Conservation (phyloP, 2,329 filamentous ascomycete species). For the Claviceps cyperi region DNA sequence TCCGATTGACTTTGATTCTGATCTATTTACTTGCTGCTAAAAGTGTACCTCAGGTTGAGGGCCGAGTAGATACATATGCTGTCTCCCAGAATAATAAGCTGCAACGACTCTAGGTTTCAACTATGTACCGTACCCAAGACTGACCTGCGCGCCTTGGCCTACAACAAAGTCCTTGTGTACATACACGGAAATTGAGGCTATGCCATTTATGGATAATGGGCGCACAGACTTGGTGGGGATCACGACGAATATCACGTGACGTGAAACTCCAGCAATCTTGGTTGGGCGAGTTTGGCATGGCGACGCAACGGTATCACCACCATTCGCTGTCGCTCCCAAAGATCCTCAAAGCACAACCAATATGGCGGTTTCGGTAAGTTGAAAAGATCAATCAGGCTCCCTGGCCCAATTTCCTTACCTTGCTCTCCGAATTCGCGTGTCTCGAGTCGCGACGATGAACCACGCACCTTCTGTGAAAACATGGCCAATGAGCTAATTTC, state of each 20-base stretch:
- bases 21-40: background rate
- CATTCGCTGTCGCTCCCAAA: slow-evolving; percentile 34
- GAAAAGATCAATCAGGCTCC: background rate
- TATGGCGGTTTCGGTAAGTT: slow-evolving; percentile 54
- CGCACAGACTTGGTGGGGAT: background rate
- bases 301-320: slow-evolving; percentile 30
- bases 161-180: too few species aligned
- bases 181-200: background rate
- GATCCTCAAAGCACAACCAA: slow-evolving; percentile 34
- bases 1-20: background rate
- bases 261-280: slow-evolving; percentile 13
- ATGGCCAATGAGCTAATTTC: slow-evolving; percentile 40
- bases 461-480: background rate
- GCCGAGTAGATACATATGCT: background rate
- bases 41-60: background rate
- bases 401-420: background rate
- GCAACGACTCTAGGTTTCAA: too few species aligned
- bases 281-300: slow-evolving; percentile 28
- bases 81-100: background rate
- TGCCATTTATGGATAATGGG: background rate
- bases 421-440: background rate
- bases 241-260: slow-evolving; percentile 19
- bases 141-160: too few species aligned
- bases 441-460: background rate
- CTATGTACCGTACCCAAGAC: too few species aligned